These are phyloP conservation scores for Stromatinia cepivora DNA, from an alignment of 2,329 filamentous ascomycete species.

Conservation along the genomic window DNA sequence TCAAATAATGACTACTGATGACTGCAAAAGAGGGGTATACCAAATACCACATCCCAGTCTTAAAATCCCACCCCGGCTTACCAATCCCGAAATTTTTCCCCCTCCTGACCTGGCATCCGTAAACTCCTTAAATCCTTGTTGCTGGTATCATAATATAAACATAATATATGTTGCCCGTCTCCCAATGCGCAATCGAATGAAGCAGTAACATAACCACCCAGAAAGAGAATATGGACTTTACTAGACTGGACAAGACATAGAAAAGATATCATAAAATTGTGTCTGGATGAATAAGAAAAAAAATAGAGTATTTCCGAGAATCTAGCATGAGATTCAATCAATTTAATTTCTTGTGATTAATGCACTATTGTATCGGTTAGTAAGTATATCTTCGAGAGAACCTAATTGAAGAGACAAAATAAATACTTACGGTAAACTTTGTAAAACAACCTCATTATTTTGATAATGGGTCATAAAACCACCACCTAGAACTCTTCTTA, in stretches of 20 bases:
- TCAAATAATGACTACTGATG: too few species aligned
- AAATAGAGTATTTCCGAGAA: neutral
- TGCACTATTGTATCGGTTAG: neutral
- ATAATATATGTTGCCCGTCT: neutral
- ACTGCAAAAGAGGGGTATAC: neutral
- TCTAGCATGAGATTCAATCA: neutral
- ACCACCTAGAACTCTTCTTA: slow-evolving; percentile 60
- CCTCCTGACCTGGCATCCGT: neutral
- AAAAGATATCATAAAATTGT: neutral
- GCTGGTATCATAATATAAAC: neutral
- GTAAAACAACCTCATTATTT: slow-evolving; percentile 59
- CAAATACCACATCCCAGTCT: neutral
- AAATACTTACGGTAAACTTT: slow-evolving; percentile 51
- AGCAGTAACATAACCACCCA: neutral
- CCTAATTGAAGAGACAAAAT: neutral
- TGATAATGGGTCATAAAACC: slow-evolving; percentile 65
- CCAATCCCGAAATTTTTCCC: neutral
- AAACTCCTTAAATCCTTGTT: slow-evolving; percentile 7
- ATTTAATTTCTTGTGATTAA: slow-evolving; percentile 1
- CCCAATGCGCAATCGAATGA: neutral
- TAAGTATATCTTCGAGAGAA: neutral
- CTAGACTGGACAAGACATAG: neutral
- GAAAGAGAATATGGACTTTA: neutral
- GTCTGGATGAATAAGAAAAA: neutral
- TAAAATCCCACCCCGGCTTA: neutral